Evolutionary conservation across 2,329 filamentous ascomycete species (phyloP), one percentile per base, ranked within the genome.

Genomic region (Sporothrix brasiliensis): DNA sequence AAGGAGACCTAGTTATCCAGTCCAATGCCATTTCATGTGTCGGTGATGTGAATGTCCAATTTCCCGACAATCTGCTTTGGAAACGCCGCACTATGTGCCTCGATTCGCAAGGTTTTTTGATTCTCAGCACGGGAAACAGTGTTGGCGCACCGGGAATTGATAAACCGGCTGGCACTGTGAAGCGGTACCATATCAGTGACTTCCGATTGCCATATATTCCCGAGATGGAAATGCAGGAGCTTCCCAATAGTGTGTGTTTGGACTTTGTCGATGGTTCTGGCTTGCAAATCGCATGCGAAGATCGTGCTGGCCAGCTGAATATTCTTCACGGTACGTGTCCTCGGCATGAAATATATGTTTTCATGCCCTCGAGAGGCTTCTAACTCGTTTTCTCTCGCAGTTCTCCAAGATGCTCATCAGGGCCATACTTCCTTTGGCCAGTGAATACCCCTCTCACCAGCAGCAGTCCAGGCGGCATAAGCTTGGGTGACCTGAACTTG

Each of bases 51-150:
- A 98, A 99, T 76, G 92, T 98, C 13, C 95, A 99, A 78, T 97
- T 99, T 78, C 95, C 95, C 0, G 94, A 98, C 78, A 97, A 93
- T 69, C 85, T 99, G 61, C 85, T 99, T 14, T 99, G 95, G 95
- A 99, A 98, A 83, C 91, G 94, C 69, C 89, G 95, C 72, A 93
- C 91, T 76, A 89, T 97, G 80, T 91, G 91, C 74, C 88, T 99
- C 70, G 94, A 98, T 79, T 88, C 89, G 10, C 86, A 91, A 72
- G 95, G 94, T 21, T 93, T 91, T 79, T 83, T 99, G 52, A 89
- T 97, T 71, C 86, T 99, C 73, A 92, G 90, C 54, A 86, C 89
- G 10, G 86, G 90, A 21, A 88, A 89, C 73, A 86, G 88, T 24
- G 87, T 77, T 24, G 75, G 77, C 56, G 67, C 68, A 13, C 49